Evolutionary conservation across 2,329 filamentous ascomycete species (phyloP).

Genomic region (Annulohypoxylon truncatum): DNA sequence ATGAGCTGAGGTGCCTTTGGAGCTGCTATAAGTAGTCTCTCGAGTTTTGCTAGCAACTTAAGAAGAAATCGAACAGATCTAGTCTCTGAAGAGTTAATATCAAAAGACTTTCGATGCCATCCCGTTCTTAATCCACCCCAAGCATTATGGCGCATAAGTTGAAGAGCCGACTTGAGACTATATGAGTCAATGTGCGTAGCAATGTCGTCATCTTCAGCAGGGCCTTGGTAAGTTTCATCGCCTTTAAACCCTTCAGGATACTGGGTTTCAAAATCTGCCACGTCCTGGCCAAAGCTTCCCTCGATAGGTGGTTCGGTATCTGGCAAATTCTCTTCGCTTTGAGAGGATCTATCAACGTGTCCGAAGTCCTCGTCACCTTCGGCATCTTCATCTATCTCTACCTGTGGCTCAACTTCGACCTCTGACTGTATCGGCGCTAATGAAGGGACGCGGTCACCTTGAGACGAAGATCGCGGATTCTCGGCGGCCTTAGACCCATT

Average conservation of each 20-base stretch:
- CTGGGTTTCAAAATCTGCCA: slow-evolving; percentile 37
- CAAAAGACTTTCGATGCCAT: slow-evolving; percentile 40
- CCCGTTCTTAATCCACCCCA: slow-evolving; percentile 40
- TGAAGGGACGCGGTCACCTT: not conserved
- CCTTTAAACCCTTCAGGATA: slow-evolving; percentile 23
- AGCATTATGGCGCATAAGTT: slow-evolving; percentile 35
- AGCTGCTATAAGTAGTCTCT: slow-evolving; percentile 38
- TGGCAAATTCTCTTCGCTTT: slow-evolving; percentile 21
- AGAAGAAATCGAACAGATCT: slow-evolving; percentile 38
- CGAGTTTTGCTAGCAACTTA: slow-evolving; percentile 41
- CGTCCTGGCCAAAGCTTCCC: slow-evolving; percentile 44
- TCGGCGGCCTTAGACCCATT: not conserved
- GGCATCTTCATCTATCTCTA: slow-evolving; percentile 3
- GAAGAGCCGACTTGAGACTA: slow-evolving; percentile 33
- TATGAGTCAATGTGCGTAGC: slow-evolving; percentile 36
- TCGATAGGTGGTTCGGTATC: slow-evolving; percentile 28
- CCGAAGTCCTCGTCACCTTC: slow-evolving; percentile 10
- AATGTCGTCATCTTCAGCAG: slow-evolving; percentile 36
- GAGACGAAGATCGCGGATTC: not conserved
- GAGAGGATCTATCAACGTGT: slow-evolving; percentile 25
- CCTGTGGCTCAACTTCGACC: not conserved
- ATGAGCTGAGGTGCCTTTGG: slow-evolving; percentile 40
- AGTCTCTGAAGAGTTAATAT: slow-evolving; percentile 30
- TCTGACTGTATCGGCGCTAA: not conserved
- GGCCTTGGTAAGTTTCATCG: slow-evolving; percentile 36